A percentile compares a stretch with the other conserved stretches of the same genome.
Evolutionary conservation across 2,329 filamentous ascomycete species (phyloP).

Genomic region (Cordyceps fumosorosea): DNA sequence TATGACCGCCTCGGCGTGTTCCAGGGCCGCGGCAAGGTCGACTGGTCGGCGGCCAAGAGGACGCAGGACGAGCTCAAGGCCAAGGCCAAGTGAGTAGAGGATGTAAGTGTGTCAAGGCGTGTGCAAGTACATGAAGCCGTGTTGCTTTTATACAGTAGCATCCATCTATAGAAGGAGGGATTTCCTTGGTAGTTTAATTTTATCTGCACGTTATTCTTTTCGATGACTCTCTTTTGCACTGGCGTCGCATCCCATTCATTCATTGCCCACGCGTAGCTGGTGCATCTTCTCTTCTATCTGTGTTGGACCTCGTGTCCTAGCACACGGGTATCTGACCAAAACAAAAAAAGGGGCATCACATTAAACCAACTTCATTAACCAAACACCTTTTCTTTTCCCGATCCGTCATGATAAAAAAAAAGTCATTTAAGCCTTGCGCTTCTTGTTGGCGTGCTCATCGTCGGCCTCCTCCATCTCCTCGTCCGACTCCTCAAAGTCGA

Average conservation of each 20-base stretch:
- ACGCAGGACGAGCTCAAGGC: constrained; percentile 10
- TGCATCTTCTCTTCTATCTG: neutral
- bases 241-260: neutral
- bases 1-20: constrained; percentile 74
- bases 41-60: constrained; percentile 49
- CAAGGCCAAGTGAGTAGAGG: neutral
- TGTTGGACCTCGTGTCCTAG: constrained; percentile 5
- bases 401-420: neutral
- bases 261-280: neutral
- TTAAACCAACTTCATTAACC: constrained; percentile 6
- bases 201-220: neutral
- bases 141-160: neutral
- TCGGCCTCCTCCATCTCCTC: constrained; percentile 35
- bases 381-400: neutral
- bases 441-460: constrained; percentile 31
- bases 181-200: neutral
- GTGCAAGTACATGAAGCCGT: neutral
- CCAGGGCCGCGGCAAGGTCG: constrained; percentile 53
- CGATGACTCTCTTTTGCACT: neutral
- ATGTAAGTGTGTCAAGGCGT: neutral
- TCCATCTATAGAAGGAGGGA: neutral
- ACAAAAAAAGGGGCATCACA: neutral
- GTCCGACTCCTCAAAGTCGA: constrained; percentile 56
- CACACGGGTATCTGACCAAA: constrained; percentile 13
- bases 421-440: constrained; percentile 32